phyloP scores from a whole-genome alignment of 805 yeast genomes.

The Suhomyces kilbournensis region DNA sequence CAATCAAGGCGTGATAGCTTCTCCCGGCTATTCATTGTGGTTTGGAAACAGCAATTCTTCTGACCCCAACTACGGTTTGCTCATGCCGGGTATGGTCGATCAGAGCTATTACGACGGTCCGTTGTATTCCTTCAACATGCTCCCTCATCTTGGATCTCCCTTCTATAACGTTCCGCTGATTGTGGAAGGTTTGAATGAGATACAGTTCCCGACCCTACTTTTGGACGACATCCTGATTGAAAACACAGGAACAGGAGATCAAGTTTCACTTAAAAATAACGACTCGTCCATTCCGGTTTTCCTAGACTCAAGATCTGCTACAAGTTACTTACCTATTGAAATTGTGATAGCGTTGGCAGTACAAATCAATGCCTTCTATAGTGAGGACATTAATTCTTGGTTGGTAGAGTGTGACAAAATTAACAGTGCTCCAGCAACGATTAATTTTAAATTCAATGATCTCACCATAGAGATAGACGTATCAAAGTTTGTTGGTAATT shows the following conservation, averaged over 20 bases:
- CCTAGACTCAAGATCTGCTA: conserved; percentile 53
- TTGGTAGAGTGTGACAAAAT: conserved; percentile 56
- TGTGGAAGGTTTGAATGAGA: conserved; percentile 6
- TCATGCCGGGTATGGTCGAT: conserved; percentile 62
- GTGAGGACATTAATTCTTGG: conserved; percentile 50
- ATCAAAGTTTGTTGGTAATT: conserved; percentile 41
- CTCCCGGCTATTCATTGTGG: conserved; percentile 35
- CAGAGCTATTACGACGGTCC: conserved; percentile 43
- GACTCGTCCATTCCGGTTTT: conserved; percentile 48
- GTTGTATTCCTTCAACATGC: conserved; percentile 46
- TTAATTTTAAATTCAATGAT: conserved; percentile 54
- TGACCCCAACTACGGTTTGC: conserved; percentile 21
- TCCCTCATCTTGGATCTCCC: conserved; percentile 30
- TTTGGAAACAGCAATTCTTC: conserved; percentile 16
- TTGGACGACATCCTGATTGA: conserved; percentile 22
- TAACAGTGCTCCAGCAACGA: conserved; percentile 44
- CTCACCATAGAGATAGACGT: conserved; percentile 50
- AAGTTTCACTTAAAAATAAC: conserved; percentile 29
- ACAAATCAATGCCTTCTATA: conserved; percentile 66
- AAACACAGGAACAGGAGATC: conserved; percentile 36
- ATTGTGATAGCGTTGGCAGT: conserved; percentile 60
- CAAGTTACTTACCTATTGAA: conserved; percentile 52
- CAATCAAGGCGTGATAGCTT: conserved; percentile 17
- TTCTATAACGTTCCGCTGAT: too few relatives aligned
- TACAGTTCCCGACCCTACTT: conserved; percentile 29